A percentile compares a stretch with the other conserved stretches of the same genome.
Evolutionary conservation across 2,329 filamentous ascomycete species (phyloP).

Genomic region (Penicillium sp.): DNA sequence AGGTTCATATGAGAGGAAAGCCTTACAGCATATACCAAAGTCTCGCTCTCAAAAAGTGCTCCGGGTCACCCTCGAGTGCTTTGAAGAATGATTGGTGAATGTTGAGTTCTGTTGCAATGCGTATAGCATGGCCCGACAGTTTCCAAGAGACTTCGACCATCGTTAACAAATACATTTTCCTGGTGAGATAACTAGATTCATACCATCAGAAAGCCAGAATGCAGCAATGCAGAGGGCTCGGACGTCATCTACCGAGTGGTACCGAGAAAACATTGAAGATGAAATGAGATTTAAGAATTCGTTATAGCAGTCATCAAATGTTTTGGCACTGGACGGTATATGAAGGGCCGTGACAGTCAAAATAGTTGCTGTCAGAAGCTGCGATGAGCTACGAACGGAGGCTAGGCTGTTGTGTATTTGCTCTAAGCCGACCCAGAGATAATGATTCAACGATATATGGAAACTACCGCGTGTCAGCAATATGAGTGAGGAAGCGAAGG

Average conservation of each 20-base stretch:
- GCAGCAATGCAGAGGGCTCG: background rate
- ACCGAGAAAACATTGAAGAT: background rate
- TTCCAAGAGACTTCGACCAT: background rate
- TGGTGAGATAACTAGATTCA: background rate
- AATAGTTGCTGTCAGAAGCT: background rate
- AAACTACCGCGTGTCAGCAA: background rate
- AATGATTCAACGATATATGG: background rate
- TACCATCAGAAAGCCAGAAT: background rate
- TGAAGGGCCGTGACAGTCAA: background rate
- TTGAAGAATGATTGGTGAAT: slow-evolving; percentile 1
- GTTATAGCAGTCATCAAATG: background rate
- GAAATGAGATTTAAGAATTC: background rate
- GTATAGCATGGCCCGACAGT: background rate
- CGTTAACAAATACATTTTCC: background rate
- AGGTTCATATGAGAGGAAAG: background rate
- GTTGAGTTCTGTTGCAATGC: background rate
- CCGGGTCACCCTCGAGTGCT: background rate
- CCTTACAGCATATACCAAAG: slow-evolving; percentile 1
- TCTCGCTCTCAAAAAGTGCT: background rate
- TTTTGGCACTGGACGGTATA: background rate
- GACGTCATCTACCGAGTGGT: background rate
- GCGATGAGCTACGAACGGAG: background rate
- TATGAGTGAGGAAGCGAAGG: background rate
- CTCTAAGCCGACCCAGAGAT: background rate
- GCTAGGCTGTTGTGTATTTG: background rate